Percentiles rank a stretch among this genome's conserved stretches.
Conservation (phyloP, 345 rosid species). For the Murraya koenigii region DNA sequence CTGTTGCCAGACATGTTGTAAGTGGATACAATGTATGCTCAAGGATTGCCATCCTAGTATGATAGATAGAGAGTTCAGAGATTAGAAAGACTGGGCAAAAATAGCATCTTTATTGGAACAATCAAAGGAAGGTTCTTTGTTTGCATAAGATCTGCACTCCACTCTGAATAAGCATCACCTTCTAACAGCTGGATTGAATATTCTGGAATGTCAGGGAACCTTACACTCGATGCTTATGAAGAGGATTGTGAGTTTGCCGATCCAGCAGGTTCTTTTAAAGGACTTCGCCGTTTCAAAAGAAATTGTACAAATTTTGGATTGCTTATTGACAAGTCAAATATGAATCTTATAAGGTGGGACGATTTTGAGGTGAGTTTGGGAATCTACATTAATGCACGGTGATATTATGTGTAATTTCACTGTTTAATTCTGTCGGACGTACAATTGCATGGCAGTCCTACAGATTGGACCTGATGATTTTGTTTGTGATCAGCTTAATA, state of each 20-base stretch:
- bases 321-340: constrained; percentile 68
- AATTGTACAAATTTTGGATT: constrained; percentile 87
- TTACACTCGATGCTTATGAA: constrained; percentile 72
- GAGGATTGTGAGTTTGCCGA: constrained; percentile 94
- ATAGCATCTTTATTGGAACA: background rate
- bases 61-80: too few species aligned
- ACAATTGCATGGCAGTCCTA: background rate
- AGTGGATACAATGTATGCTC: background rate
- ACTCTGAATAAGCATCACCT: background rate
- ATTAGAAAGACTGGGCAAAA: background rate
- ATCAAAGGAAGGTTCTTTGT: background rate
- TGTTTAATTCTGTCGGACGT: background rate
- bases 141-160: background rate
- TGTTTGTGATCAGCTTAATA: background rate
- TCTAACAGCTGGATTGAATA: background rate
- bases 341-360: constrained; percentile 95
- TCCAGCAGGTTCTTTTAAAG: constrained; percentile 96
- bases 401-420: background rate
- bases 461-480: background rate
- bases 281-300: constrained; percentile 83
- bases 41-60: too few species aligned
- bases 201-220: constrained; percentile 46
- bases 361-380: constrained; percentile 54
- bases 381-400: background rate
- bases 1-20: background rate